Percentiles rank a stretch among this genome's conserved stretches.
phyloP scores from a whole-genome alignment of 192 early-diverging fungal species.

The Rhizophagus prolifer region DNA sequence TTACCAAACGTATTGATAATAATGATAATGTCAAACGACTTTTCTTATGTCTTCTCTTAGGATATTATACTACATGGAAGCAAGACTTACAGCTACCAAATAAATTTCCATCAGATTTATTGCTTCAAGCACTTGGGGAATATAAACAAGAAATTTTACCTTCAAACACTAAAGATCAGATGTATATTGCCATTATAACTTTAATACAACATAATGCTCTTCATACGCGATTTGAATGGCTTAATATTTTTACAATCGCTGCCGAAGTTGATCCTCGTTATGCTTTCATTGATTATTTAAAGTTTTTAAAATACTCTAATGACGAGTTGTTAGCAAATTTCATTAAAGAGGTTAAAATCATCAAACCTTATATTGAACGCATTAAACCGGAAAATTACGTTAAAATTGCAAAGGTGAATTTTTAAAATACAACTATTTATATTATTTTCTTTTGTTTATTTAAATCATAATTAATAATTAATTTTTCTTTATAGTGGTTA shows the following conservation, averaged over 20 bases:
- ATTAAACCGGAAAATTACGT: not conserved
- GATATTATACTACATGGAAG: not conserved
- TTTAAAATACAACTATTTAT: no score
- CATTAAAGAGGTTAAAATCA: not conserved
- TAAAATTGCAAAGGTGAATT: not conserved
- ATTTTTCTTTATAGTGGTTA: constrained; percentile 14
- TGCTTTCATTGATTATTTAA: not conserved
- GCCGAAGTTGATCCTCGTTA: not conserved
- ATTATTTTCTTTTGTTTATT: no score
- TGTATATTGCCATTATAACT: not conserved
- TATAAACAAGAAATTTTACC: not conserved
- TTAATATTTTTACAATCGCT: not conserved
- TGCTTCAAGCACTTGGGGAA: not conserved
- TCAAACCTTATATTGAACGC: not conserved
- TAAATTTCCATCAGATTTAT: not conserved
- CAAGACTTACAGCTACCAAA: not conserved
- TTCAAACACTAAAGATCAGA: not conserved
- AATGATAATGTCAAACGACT: not conserved
- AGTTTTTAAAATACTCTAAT: not conserved
- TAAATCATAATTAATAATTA: not conserved
- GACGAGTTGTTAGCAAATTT: not conserved
- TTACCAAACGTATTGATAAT: not conserved
- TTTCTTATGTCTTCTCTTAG: constrained; percentile 4
- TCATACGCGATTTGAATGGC: not conserved
- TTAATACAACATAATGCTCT: not conserved